Evolutionary conservation across 2,329 filamentous ascomycete species (phyloP).

Genomic region (Phialemoniopsis sp.): DNA sequence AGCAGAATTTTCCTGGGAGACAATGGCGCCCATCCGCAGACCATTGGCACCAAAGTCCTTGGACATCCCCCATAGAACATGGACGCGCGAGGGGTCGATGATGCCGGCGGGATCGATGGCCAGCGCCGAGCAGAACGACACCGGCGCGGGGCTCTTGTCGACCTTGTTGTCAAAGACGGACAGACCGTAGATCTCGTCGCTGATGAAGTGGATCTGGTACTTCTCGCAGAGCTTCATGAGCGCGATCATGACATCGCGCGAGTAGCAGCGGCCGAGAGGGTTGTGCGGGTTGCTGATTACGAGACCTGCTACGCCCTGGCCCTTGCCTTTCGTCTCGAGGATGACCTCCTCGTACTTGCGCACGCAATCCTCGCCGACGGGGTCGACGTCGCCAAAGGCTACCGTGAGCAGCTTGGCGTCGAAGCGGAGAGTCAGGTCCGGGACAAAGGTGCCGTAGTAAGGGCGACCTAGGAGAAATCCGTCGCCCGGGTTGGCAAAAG

Average conservation of each 20-base stretch:
- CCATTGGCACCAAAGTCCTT: conserved; percentile 56
- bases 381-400: conserved; percentile 9
- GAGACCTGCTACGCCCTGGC: neutral
- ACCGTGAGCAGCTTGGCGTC: conserved; percentile 10
- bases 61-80: conserved; percentile 42
- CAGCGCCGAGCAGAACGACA: conserved; percentile 39
- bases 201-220: conserved; percentile 47
- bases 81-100: conserved; percentile 44
- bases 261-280: no score
- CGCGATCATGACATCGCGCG: no score
- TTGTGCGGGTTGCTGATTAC: no score
- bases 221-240: conserved; percentile 19
- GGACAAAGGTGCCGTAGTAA: conserved; percentile 19
- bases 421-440: conserved; percentile 13
- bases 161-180: conserved; percentile 39
- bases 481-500: conserved; percentile 20
- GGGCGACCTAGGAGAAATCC: conserved; percentile 21
- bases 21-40: conserved; percentile 44
- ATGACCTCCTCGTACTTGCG: no score
- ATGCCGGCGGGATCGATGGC: conserved; percentile 28
- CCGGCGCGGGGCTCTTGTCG: conserved; percentile 11
- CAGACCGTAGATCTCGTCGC: conserved; percentile 44
- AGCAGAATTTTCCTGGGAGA: conserved; percentile 16
- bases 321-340: conserved; percentile 4
- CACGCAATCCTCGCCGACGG: no score